Conservation (phyloP, 331 rosid genomes). For the Spiraea crenata region DNA sequence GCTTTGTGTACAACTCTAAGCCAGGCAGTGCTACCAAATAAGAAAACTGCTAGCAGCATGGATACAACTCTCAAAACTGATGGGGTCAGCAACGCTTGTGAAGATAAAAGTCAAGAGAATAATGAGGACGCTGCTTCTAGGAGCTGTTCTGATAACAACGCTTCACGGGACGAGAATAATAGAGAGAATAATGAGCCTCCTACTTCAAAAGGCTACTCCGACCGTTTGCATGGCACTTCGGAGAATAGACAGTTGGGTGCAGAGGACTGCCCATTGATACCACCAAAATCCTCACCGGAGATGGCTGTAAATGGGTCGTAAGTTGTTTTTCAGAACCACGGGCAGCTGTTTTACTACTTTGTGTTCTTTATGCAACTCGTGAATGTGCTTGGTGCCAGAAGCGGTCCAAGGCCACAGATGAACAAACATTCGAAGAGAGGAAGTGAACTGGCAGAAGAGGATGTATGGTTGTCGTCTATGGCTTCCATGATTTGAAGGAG, state of each 20-base stretch:
- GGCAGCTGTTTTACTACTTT: conserved; percentile 10
- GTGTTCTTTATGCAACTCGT: conserved; percentile 30
- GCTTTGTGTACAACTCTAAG: conserved; percentile 71
- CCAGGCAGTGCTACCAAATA: conserved; percentile 70
- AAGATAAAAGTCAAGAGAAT: conserved; percentile 39
- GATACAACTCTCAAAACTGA: conserved; percentile 37
- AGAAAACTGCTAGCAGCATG: conserved; percentile 43
- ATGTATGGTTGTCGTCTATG: conserved; percentile 32
- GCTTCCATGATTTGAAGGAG: conserved; percentile 34
- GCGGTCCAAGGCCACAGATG: conserved; percentile 31
- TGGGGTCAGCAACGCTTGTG: conserved; percentile 38
- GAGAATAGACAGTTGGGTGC: conserved; percentile 64
- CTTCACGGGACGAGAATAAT: conserved; percentile 44
- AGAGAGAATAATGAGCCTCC: conserved; percentile 46
- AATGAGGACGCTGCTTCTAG: conserved; percentile 38
- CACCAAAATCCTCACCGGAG: conserved; percentile 79
- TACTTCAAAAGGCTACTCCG: conserved; percentile 59
- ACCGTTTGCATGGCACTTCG: conserved; percentile 46
- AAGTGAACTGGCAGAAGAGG: conserved; percentile 29
- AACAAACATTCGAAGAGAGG: conserved; percentile 25
- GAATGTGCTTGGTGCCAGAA: conserved; percentile 39
- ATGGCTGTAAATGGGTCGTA: conserved; percentile 92
- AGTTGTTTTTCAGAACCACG: conserved; percentile 16
- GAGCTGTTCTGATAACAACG: conserved; percentile 37
- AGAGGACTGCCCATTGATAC: conserved; percentile 69